Percentiles rank a stretch among this genome's conserved stretches.
These are phyloP conservation scores for Gastrolobium villosum DNA, from an alignment of 306 rosid genomes.

Conservation along the genomic window DNA sequence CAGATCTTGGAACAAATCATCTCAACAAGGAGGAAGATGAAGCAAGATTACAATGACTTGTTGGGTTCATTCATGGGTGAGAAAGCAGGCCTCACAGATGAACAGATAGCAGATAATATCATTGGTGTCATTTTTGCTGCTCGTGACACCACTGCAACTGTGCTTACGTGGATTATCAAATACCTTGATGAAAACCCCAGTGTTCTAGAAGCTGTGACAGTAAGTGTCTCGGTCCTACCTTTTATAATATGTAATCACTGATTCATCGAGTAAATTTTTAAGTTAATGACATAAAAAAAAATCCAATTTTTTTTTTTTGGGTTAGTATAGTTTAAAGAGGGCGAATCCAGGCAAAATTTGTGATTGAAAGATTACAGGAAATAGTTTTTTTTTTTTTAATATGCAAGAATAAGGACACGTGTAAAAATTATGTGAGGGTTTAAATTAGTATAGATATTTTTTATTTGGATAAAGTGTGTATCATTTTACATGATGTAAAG, in stretches of 20 bases:
- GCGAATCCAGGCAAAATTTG: no score
- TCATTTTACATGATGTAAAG: no score
- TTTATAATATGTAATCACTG: slow-evolving; percentile 15
- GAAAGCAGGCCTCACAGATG: slow-evolving; percentile 85
- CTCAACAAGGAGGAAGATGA: slow-evolving; percentile 67
- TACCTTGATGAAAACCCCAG: slow-evolving; percentile 76
- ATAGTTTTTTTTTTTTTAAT: no score
- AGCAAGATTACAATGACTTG: slow-evolving; percentile 67
- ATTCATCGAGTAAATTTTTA: not conserved
- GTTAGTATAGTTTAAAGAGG: no score
- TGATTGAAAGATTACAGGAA: no score
- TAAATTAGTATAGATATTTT: no score
- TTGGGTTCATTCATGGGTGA: slow-evolving; percentile 81
- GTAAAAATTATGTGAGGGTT: no score
- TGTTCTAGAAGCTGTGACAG: slow-evolving; percentile 80
- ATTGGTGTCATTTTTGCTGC: slow-evolving; percentile 96
- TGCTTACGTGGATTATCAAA: slow-evolving; percentile 89
- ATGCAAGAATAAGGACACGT: no score
- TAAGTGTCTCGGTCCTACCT: slow-evolving; percentile 55
- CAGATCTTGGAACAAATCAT: slow-evolving; percentile 73
- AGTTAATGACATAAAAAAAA: not conserved
- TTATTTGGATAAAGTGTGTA: no score
- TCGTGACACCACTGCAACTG: slow-evolving; percentile 92
- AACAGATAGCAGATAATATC: slow-evolving; percentile 85
- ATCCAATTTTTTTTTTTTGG: not conserved